Percentiles rank a stretch among this genome's conserved stretches.
phyloP scores from a whole-genome alignment of 441 rosid genomes.

The Populus tomentosa region DNA sequence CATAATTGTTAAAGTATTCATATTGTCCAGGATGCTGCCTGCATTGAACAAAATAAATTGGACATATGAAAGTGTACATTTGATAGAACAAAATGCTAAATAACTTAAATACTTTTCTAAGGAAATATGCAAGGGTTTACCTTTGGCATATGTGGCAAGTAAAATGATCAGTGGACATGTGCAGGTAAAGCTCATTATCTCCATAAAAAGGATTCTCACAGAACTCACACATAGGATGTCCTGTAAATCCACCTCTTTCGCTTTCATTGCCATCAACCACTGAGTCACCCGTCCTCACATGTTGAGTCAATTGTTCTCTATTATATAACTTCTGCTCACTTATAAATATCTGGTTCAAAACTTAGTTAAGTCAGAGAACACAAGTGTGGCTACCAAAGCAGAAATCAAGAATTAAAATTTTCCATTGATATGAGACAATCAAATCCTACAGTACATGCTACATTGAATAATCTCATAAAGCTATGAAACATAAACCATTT shows the following conservation, averaged over 20 bases:
- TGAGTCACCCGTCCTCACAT: conserved; percentile 68
- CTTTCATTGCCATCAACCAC: conserved; percentile 83
- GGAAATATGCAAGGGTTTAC: conserved; percentile 24
- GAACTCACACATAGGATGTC: conserved; percentile 85
- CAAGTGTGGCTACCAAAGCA: neutral
- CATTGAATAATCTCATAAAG: neutral
- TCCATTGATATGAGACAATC: neutral
- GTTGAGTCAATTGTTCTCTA: conserved; percentile 63
- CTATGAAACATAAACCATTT: neutral
- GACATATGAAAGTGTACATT: neutral
- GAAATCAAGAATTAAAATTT: neutral
- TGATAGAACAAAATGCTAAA: neutral
- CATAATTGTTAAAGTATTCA: conserved; percentile 69
- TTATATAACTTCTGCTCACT: conserved; percentile 76
- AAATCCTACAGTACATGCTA: neutral
- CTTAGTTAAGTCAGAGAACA: conserved; percentile 15
- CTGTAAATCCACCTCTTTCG: conserved; percentile 82
- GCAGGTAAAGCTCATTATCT: conserved; percentile 73
- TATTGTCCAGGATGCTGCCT: conserved; percentile 79
- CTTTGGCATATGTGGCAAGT: conserved; percentile 83
- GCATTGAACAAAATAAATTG: conserved; percentile 20
- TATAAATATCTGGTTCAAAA: conserved; percentile 54
- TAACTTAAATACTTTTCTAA: neutral
- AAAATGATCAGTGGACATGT: conserved; percentile 81
- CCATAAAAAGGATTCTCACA: conserved; percentile 74